Conservation (phyloP, 1,139 yeast species). For the Geotrichum bryndzae region DNA sequence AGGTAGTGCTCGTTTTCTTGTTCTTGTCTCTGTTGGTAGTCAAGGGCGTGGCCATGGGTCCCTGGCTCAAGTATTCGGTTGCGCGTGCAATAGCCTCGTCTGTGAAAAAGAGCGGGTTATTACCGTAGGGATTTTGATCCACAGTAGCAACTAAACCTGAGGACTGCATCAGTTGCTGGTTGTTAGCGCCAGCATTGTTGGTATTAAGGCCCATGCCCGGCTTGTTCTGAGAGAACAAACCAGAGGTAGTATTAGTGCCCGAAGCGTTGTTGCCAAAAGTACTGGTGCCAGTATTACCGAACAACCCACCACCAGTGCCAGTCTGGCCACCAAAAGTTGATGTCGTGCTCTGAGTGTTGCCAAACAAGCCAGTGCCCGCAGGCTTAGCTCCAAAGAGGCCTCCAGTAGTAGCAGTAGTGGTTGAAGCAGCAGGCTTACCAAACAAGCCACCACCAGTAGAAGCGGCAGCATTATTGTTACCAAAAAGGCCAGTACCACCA, state of each 20-base stretch:
- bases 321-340: conserved; percentile 8
- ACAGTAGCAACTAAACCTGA: conserved; percentile 39
- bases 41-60: conserved; percentile 53
- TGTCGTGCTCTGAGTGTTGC: conserved; percentile 21
- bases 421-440: conserved; percentile 26
- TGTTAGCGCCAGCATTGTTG: background rate
- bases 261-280: conserved; percentile 19
- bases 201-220: background rate
- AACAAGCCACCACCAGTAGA: conserved; percentile 25
- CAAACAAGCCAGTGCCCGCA: conserved; percentile 24
- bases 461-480: conserved; percentile 20
- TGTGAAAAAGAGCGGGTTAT: conserved; percentile 55
- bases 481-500: conserved; percentile 8
- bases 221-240: conserved; percentile 2
- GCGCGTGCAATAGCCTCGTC: conserved; percentile 34
- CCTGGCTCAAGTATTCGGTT: conserved; percentile 33
- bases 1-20: conserved; percentile 52
- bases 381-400: conserved; percentile 14
- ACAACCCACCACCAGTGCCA: conserved; percentile 24
- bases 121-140: conserved; percentile 67
- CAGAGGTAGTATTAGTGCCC: background rate
- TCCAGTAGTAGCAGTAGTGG: conserved; percentile 19
- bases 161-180: background rate
- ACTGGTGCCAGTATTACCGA: conserved; percentile 28
- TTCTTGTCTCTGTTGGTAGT: conserved; percentile 36